phyloP scores from a whole-genome alignment of 768 basidiomycete genomes.

The Ramaria rubella region DNA sequence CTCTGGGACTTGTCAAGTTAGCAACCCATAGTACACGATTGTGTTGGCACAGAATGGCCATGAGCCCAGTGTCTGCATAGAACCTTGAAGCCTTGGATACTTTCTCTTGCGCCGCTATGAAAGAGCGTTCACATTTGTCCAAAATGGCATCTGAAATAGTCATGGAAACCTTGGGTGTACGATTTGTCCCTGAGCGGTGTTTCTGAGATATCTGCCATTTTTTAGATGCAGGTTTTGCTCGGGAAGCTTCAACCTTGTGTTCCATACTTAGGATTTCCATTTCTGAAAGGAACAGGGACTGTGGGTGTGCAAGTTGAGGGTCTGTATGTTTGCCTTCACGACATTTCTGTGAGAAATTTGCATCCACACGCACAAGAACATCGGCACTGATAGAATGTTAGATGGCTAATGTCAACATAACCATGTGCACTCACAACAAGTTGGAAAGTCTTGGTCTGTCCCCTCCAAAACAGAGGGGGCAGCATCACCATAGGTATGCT shows the following conservation, averaged over 20 bases:
- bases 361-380: background rate
- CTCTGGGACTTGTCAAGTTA: slow-evolving; percentile 9
- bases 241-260: background rate
- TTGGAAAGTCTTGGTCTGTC: too few relatives aligned
- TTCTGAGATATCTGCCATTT: background rate
- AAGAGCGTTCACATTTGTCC: slow-evolving; percentile 8
- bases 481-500: too few relatives aligned
- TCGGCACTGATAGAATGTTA: too few relatives aligned
- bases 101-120: slow-evolving; percentile 11
- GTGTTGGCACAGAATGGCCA: slow-evolving; percentile 10
- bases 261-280: background rate
- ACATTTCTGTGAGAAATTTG: slow-evolving; percentile 1
- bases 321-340: background rate
- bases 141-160: background rate
- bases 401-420: too few relatives aligned
- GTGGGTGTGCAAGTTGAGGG: background rate
- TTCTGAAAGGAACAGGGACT: background rate
- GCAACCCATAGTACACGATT: slow-evolving; percentile 6
- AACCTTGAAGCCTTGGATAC: slow-evolving; percentile 1
- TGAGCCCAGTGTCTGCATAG: slow-evolving; percentile 11
- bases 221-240: too few relatives aligned
- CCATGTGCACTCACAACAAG: too few relatives aligned
- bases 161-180: background rate
- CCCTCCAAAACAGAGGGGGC: too few relatives aligned
- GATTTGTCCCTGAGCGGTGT: background rate